A percentile compares a stretch with the other conserved stretches of the same genome.
phyloP scores from a whole-genome alignment of 306 rosid genomes.

The Medicago truncatula region DNA sequence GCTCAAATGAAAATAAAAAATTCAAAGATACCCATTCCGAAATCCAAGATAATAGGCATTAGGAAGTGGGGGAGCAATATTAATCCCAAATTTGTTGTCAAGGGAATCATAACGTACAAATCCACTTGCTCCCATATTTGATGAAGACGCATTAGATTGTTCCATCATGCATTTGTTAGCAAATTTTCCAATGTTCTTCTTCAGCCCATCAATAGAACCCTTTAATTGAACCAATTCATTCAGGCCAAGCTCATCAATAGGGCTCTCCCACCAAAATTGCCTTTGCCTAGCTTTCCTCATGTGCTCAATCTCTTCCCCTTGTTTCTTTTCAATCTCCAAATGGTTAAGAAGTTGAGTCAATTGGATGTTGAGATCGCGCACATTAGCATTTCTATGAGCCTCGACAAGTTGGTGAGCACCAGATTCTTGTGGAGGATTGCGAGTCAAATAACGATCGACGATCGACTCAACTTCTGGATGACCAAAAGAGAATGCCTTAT shows the following conservation, averaged over 20 bases:
- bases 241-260: conserved; percentile 54
- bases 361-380: conserved; percentile 55
- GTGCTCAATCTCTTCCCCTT: conserved; percentile 55
- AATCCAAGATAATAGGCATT: conserved; percentile 49
- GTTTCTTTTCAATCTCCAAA: conserved; percentile 66
- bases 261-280: conserved; percentile 69
- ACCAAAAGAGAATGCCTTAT: conserved; percentile 71
- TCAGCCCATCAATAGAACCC: conserved; percentile 60
- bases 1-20: neutral
- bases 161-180: conserved; percentile 48
- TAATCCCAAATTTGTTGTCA: conserved; percentile 39
- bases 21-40: conserved; percentile 51
- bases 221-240: conserved; percentile 49
- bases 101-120: conserved; percentile 34
- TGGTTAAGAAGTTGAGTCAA: conserved; percentile 50
- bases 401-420: conserved; percentile 43
- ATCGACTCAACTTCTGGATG: conserved; percentile 68
- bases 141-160: conserved; percentile 13
- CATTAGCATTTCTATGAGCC: conserved; percentile 46
- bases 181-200: conserved; percentile 51
- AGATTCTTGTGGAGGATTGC: conserved; percentile 37
- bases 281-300: conserved; percentile 47
- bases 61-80: conserved; percentile 30
- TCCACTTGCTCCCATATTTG: conserved; percentile 28
- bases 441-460: conserved; percentile 45